Evolutionary conservation across 306 rosid genomes (phyloP), one percentile per base, ranked within the genome.

Genomic region (Cucumis hystrix): DNA sequence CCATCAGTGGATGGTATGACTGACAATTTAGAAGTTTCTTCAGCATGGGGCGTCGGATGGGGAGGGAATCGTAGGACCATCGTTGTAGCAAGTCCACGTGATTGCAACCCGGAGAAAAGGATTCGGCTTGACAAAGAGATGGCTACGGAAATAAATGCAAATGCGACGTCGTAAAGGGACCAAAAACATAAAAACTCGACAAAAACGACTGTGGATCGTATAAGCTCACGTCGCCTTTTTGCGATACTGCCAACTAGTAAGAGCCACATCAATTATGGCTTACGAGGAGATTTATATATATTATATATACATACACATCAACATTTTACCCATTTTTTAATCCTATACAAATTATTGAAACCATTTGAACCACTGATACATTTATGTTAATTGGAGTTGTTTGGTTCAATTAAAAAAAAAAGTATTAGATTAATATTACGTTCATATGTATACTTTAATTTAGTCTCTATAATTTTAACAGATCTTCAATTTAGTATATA

Each of bases 31-130:
- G 6, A 17, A n/a, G 8, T 3, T 17, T 20, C 23, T 3, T 4
- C 7, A n/a, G 4, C 5, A 0, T 10, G 0, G 28, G 20, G 37
- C 74, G 54, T 68, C n/a, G 6, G 74, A 68, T 68, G 11, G 56
- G 35, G 1, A 4, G 18, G 8, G 3, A 37, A 65, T 8, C 49
- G 49, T 65, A 39, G 74, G 74, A 68, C 74, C 74, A 40, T 68
- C 1, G 0, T 11, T 1, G 25, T 21, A 20, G 21, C 33, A 41
- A 43, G 35, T 41, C 55, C 74, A 68, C 74, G 56, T 68, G 74
- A 68, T 68, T 2, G 74, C 56, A 20, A 68, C 74, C 74, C 56
- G 74, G 37, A 68, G 74, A 68, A 68, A 68, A 41, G 3, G 74
- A 68, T 68, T 23, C 55, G 30, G 33, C n/a, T 12, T 3, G 74